phyloP scores from a whole-genome alignment of 768 basidiomycete species.

The Mrakia blollopis region DNA sequence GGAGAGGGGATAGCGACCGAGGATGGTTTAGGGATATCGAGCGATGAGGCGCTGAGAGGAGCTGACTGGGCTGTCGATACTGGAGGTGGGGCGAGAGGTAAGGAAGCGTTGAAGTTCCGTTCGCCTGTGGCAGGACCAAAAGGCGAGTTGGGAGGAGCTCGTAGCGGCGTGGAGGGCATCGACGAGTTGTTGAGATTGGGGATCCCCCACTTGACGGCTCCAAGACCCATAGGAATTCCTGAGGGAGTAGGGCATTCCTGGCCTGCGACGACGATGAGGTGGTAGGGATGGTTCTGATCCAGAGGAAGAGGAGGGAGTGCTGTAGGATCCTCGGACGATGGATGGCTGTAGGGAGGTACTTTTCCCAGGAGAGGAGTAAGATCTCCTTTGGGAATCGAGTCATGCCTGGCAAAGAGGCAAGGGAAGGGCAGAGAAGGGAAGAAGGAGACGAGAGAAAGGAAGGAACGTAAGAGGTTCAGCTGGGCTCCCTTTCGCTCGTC shows the following conservation, averaged over 20 bases:
- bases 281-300: constrained; percentile 10
- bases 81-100: constrained; percentile 2
- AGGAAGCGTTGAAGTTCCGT: neutral
- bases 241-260: constrained; percentile 27
- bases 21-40: neutral
- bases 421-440: neutral
- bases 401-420: constrained; percentile 4
- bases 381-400: constrained; percentile 30
- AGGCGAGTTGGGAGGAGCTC: constrained; percentile 11
- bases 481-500: neutral
- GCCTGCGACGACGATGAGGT: constrained; percentile 28
- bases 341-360: constrained; percentile 18
- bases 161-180: neutral
- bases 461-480: neutral
- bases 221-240: constrained; percentile 26
- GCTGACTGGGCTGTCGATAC: neutral
- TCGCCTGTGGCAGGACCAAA: neutral
- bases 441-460: too few species aligned
- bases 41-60: neutral
- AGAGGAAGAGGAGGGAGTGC: constrained; percentile 13
- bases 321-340: neutral
- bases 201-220: constrained; percentile 24
- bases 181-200: neutral
- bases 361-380: constrained; percentile 29
- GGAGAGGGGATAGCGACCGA: neutral